These are phyloP conservation scores for Coemansia sp. DNA, from an alignment of 192 early-diverging fungal genomes.

Conservation along the genomic window DNA sequence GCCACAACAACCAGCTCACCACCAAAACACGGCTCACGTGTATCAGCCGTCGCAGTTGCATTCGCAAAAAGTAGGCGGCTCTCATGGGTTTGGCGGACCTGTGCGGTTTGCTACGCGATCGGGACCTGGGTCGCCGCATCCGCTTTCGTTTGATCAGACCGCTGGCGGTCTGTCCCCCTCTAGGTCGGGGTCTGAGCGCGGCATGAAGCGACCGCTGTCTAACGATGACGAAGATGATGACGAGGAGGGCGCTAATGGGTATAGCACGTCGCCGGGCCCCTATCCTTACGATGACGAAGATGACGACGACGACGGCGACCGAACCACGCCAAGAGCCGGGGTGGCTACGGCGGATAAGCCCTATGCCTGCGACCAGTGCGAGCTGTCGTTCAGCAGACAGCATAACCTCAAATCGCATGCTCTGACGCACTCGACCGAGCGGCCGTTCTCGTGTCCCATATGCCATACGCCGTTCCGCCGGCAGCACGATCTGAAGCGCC, in stretches of 20 bases:
- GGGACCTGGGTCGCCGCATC: constrained; percentile 28
- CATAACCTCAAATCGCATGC: constrained; percentile 79
- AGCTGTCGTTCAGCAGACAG: constrained; percentile 68
- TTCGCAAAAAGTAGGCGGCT: not conserved
- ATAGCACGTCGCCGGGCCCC: not conserved
- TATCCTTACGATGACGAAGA: not conserved
- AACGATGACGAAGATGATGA: constrained; percentile 6
- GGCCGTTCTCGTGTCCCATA: constrained; percentile 64
- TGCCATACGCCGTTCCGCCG: constrained; percentile 82
- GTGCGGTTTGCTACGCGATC: constrained; percentile 13
- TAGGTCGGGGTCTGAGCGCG: constrained; percentile 13
- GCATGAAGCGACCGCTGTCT: constrained; percentile 22
- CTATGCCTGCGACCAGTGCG: constrained; percentile 60
- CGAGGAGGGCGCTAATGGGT: constrained; percentile 23
- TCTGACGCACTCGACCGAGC: constrained; percentile 71
- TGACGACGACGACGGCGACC: not conserved
- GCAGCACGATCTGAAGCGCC: constrained; percentile 89
- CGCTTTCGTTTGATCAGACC: constrained; percentile 29
- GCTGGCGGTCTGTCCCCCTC: constrained; percentile 25
- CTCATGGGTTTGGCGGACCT: constrained; percentile 3
- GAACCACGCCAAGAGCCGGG: constrained; percentile 10
- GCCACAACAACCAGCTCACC: constrained; percentile 8
- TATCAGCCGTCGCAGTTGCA: not conserved
- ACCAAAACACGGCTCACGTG: not conserved
- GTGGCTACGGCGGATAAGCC: constrained; percentile 51